phyloP scores from a whole-genome alignment of 345 rosid genomes.

The Fremontodendron californicum region DNA sequence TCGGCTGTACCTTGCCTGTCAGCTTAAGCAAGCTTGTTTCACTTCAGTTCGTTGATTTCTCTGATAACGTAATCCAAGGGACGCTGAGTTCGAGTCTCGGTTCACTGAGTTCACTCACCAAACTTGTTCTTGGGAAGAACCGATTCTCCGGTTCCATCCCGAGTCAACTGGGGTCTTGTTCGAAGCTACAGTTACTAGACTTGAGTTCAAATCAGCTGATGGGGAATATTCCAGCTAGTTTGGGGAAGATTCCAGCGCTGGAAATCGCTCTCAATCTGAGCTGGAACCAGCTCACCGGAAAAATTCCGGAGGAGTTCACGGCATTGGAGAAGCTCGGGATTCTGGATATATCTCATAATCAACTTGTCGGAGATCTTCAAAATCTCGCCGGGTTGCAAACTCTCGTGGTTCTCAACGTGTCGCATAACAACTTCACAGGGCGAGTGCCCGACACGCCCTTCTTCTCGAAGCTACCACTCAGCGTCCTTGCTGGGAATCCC shows the following conservation, averaged over 20 bases:
- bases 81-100: slow-evolving; percentile 55
- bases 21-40: slow-evolving; percentile 43
- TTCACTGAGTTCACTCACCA: slow-evolving; percentile 55
- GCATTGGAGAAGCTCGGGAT: slow-evolving; percentile 63
- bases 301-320: slow-evolving; percentile 53
- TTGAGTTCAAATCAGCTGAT: slow-evolving; percentile 57
- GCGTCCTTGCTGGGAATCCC: slow-evolving; percentile 61
- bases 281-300: slow-evolving; percentile 58
- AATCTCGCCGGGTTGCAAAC: slow-evolving; percentile 59
- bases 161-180: slow-evolving; percentile 56
- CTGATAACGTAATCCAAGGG: slow-evolving; percentile 58
- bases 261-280: slow-evolving; percentile 82
- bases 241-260: slow-evolving; percentile 63
- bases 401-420: slow-evolving; percentile 81
- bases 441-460: slow-evolving; percentile 73
- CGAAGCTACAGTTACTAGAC: slow-evolving; percentile 68
- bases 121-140: slow-evolving; percentile 64
- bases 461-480: slow-evolving; percentile 72
- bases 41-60: slow-evolving; percentile 61
- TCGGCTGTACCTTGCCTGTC: slow-evolving; percentile 55
- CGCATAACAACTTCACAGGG: slow-evolving; percentile 77
- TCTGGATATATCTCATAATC: slow-evolving; percentile 70
- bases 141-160: slow-evolving; percentile 66
- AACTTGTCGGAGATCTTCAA: slow-evolving; percentile 58
- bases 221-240: slow-evolving; percentile 57